These are phyloP conservation scores for Penicillium pulvis DNA, from an alignment of 495 filamentous ascomycete genomes.

Conservation along the genomic window DNA sequence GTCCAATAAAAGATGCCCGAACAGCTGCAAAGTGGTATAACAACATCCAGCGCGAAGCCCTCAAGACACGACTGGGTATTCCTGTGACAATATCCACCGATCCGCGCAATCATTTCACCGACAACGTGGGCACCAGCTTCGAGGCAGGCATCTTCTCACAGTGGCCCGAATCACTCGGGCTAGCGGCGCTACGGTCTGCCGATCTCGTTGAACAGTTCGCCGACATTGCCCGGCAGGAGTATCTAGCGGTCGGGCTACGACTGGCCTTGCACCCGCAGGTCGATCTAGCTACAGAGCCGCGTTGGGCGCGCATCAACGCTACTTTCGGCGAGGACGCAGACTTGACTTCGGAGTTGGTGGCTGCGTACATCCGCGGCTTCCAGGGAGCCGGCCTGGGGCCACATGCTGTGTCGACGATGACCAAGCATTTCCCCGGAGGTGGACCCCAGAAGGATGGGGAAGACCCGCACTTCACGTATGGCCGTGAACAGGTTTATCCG, in stretches of 20 bases:
- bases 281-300: conserved; percentile 38
- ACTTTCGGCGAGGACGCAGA: conserved; percentile 33
- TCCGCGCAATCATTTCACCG: neutral
- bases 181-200: neutral
- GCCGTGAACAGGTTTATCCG: conserved; percentile 36
- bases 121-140: neutral
- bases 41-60: neutral
- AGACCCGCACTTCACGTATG: conserved; percentile 41
- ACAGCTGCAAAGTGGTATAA: neutral
- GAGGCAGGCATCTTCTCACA: too few relatives aligned
- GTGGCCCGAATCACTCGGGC: neutral
- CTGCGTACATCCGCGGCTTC: neutral
- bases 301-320: conserved; percentile 34
- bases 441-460: conserved; percentile 38
- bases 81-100: neutral
- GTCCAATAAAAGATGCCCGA: neutral
- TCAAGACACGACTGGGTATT: neutral
- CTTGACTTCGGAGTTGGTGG: conserved; percentile 19
- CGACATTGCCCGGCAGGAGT: neutral
- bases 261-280: conserved; percentile 39
- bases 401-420: conserved; percentile 31
- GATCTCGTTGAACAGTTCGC: neutral
- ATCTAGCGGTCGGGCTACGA: neutral
- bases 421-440: conserved; percentile 43
- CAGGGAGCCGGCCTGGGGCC: conserved; percentile 14